A percentile compares a stretch with the other conserved stretches of the same genome.
Conservation (phyloP, 2,329 filamentous ascomycete species). For the Blumeriella jaapii region DNA sequence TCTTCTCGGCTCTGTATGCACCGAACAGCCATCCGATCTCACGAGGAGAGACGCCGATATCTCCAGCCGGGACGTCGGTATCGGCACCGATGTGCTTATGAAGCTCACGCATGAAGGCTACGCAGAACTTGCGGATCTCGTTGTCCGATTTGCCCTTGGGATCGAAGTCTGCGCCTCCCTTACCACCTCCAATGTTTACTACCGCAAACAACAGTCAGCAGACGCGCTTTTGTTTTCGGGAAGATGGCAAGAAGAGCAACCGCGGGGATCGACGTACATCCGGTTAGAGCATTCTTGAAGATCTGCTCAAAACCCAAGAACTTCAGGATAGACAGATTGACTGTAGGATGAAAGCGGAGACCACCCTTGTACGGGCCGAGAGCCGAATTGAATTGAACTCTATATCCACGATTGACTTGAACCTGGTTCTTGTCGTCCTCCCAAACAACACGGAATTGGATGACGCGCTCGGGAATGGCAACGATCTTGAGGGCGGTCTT, state of each 20-base stretch:
- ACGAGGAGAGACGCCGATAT: constrained; percentile 85
- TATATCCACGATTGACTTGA: constrained; percentile 89
- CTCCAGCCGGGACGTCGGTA: constrained; percentile 91
- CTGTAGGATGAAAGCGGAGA: constrained; percentile 83
- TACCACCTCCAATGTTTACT: constrained; percentile 94
- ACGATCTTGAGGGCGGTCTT: constrained; percentile 78
- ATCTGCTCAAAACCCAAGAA: constrained; percentile 99
- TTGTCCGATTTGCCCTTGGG: constrained; percentile 97
- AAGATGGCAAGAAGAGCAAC: neutral
- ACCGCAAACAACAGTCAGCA: constrained; percentile 8
- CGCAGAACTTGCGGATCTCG: constrained; percentile 96
- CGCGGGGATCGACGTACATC: constrained; percentile 47
- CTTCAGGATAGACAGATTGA: constrained; percentile 76
- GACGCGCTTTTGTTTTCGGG: neutral
- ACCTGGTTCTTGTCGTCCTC: constrained; percentile 84
- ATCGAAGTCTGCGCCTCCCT: constrained; percentile 97
- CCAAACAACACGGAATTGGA: constrained; percentile 97
- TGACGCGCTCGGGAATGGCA: constrained; percentile 84
- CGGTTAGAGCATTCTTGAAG: constrained; percentile 98
- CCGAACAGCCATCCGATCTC: constrained; percentile 96
- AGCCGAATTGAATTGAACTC: constrained; percentile 97
- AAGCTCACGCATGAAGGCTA: constrained; percentile 91
- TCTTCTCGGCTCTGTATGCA: constrained; percentile 77
- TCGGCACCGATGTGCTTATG: constrained; percentile 92
- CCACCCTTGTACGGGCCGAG: constrained; percentile 98